Evolutionary conservation across 2,329 filamentous ascomycete genomes (phyloP).

Genomic region (Alternaria brassicae): DNA sequence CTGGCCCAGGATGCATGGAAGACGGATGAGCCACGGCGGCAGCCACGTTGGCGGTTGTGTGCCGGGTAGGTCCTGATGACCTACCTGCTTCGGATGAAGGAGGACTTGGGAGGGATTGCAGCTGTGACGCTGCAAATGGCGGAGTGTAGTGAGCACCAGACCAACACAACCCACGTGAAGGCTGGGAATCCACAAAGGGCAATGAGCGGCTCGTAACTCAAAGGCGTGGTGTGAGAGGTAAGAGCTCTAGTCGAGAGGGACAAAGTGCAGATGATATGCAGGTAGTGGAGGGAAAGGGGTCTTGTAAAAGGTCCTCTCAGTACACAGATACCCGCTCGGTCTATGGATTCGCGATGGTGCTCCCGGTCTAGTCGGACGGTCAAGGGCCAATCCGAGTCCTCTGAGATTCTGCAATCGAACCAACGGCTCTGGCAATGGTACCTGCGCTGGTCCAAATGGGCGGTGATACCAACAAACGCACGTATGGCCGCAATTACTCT

Average conservation of each 20-base stretch:
- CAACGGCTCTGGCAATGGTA: slow-evolving; percentile 45
- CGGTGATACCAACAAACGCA: slow-evolving; percentile 55
- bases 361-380: slow-evolving; percentile 41
- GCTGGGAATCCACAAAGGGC: slow-evolving; percentile 60
- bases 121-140: slow-evolving; percentile 49
- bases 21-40: slow-evolving; percentile 66
- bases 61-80: slow-evolving; percentile 51
- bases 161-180: slow-evolving; percentile 59
- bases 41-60: slow-evolving; percentile 66
- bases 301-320: slow-evolving; percentile 41
- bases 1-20: slow-evolving; percentile 68
- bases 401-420: slow-evolving; percentile 33
- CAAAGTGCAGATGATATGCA: slow-evolving; percentile 45
- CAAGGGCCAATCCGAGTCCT: slow-evolving; percentile 36
- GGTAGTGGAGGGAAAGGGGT: slow-evolving; percentile 38
- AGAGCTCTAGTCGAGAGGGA: slow-evolving; percentile 39
- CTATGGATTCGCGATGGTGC: slow-evolving; percentile 39
- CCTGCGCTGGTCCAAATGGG: slow-evolving; percentile 46
- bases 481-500: slow-evolving; percentile 53
- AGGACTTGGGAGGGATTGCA: slow-evolving; percentile 51
- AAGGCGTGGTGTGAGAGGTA: slow-evolving; percentile 40
- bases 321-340: slow-evolving; percentile 38
- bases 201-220: slow-evolving; percentile 39
- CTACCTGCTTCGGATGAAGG: slow-evolving; percentile 52
- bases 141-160: slow-evolving; percentile 50